Evolutionary conservation across 2,329 filamentous ascomycete species (phyloP).

Genomic region (Neonectria faginata): DNA sequence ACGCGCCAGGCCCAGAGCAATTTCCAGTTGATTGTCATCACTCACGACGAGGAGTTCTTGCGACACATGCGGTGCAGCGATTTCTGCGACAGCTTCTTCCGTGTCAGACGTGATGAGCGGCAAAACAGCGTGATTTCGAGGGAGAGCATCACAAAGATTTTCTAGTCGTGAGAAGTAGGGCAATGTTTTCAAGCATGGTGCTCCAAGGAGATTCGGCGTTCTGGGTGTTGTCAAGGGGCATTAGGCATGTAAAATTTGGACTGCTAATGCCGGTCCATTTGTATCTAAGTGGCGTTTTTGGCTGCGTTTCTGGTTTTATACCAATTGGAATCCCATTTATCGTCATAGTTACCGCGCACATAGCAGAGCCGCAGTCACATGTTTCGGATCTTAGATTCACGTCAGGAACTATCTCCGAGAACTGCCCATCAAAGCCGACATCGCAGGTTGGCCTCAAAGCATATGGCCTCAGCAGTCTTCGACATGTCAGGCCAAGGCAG

Average conservation of each 20-base stretch:
- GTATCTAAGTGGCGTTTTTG: not conserved
- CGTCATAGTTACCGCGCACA: not conserved
- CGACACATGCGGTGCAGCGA: conserved; percentile 93
- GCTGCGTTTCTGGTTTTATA: not conserved
- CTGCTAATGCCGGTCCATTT: not conserved
- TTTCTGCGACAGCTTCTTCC: conserved; percentile 92
- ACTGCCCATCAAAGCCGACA: not conserved
- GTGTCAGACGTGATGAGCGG: conserved; percentile 82
- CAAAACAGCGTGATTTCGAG: conserved; percentile 90
- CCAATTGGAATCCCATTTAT: not conserved
- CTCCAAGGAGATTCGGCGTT: not conserved
- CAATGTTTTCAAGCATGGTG: not conserved
- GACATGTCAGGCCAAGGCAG: not conserved
- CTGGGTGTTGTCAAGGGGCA: not conserved
- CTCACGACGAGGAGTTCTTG: conserved; percentile 97
- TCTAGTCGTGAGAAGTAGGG: conserved; percentile 37
- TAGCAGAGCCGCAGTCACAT: not conserved
- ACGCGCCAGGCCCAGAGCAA: conserved; percentile 86
- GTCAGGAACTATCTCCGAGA: not conserved
- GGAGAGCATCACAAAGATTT: conserved; percentile 68
- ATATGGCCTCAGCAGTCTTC: not conserved
- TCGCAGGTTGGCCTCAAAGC: not conserved
- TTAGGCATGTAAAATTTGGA: conserved; percentile 3
- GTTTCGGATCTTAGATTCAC: not conserved
- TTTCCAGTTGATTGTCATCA: conserved; percentile 98